A percentile compares a stretch with the other conserved stretches of the same genome.
phyloP scores from a whole-genome alignment of 495 filamentous ascomycete species.

The Daldinia bambusicola region DNA sequence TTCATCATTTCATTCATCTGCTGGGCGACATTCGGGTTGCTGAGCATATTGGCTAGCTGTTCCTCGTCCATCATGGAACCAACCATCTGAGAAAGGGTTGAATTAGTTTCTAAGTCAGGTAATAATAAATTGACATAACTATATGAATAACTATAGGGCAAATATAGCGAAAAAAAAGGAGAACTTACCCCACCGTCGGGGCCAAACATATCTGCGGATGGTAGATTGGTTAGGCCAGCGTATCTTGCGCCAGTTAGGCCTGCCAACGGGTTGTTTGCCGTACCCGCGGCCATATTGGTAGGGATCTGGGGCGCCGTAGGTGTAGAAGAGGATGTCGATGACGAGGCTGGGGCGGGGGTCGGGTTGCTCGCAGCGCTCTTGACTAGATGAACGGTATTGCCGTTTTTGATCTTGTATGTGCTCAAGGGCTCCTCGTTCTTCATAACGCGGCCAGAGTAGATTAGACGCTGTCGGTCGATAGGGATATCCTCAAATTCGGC shows the following conservation, averaged over 20 bases:
- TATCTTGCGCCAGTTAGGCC: conserved; percentile 93
- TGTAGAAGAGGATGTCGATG: conserved; percentile 61
- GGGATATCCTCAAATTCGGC: conserved; percentile 85
- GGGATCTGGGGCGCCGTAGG: conserved; percentile 72
- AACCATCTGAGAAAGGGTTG: conserved; percentile 75
- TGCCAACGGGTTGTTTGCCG: conserved; percentile 89
- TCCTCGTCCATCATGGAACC: conserved; percentile 80
- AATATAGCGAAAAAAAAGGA: too few species aligned
- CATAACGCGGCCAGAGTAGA: conserved; percentile 96
- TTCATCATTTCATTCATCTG: conserved; percentile 93
- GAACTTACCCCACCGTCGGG: conserved; percentile 93
- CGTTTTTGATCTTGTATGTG: conserved; percentile 92
- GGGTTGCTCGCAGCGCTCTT: conserved; percentile 94
- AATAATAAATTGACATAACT: background rate
- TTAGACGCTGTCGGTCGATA: conserved; percentile 87
- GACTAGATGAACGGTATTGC: conserved; percentile 96
- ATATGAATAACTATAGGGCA: too few species aligned
- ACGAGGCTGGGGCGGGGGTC: conserved; percentile 67
- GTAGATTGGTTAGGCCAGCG: conserved; percentile 90
- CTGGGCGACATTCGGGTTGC: conserved; percentile 82
- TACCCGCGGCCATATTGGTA: conserved; percentile 89
- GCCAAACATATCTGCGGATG: conserved; percentile 89
- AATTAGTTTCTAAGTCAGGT: conserved; percentile 45
- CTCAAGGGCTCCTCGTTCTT: conserved; percentile 89
- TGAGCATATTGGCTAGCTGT: conserved; percentile 82